Evolutionary conservation across 371 early-diverging fungal species (phyloP).

Genomic region (Syncephalastrum sp.): DNA sequence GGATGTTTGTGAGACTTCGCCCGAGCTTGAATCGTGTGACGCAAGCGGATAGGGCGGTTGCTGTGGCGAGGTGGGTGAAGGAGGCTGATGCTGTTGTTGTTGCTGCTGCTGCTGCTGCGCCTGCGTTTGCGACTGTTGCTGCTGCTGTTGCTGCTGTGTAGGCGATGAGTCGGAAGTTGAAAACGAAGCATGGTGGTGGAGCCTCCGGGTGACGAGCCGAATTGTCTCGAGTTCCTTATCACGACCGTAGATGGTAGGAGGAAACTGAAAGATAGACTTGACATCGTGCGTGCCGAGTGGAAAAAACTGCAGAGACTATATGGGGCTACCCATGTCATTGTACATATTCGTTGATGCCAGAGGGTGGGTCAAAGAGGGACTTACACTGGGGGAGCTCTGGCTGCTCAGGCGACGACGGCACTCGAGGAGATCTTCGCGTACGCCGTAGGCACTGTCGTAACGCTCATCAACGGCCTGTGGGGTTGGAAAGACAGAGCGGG

Average conservation of each 20-base stretch:
- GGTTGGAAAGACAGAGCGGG: background rate
- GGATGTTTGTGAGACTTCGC: too few species aligned
- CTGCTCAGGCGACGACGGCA: slow-evolving; percentile 37
- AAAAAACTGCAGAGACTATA: slow-evolving; percentile 31
- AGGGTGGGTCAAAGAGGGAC: too few species aligned
- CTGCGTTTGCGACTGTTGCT: slow-evolving; percentile 12
- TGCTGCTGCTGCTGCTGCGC: background rate
- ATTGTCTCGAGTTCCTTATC: slow-evolving; percentile 36
- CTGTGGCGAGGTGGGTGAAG: too few species aligned
- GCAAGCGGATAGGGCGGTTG: too few species aligned
- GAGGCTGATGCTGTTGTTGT: too few species aligned
- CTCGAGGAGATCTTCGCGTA: slow-evolving; percentile 51
- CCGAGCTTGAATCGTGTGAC: too few species aligned
- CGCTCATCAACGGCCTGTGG: slow-evolving; percentile 53
- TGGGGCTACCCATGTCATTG: background rate
- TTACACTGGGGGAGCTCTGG: slow-evolving; percentile 17
- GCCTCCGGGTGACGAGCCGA: slow-evolving; percentile 21
- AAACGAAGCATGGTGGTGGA: slow-evolving; percentile 14
- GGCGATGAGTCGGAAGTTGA: too few species aligned
- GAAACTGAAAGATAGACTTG: slow-evolving; percentile 43
- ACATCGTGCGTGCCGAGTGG: slow-evolving; percentile 40
- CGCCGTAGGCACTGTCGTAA: slow-evolving; percentile 55
- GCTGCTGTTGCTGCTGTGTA: too few species aligned
- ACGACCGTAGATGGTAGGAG: slow-evolving; percentile 34
- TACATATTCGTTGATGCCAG: too few species aligned